A percentile compares a stretch with the other conserved stretches of the same genome.
Evolutionary conservation across 2,329 filamentous ascomycete species (phyloP).

Genomic region (Drechslera avenae): DNA sequence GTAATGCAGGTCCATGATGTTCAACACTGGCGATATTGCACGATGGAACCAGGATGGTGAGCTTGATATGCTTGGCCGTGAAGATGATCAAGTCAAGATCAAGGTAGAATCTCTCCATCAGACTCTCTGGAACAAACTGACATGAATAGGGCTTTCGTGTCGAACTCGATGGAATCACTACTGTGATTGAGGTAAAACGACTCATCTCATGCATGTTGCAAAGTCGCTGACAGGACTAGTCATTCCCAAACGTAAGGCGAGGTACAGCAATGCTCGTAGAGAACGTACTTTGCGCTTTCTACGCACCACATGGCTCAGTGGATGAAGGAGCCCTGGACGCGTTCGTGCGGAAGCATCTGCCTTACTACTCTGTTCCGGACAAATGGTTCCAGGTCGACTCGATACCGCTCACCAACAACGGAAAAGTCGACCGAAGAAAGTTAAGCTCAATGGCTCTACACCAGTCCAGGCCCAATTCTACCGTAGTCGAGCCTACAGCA

Average conservation of each 20-base stretch:
- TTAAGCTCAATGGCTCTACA: conserved; percentile 43
- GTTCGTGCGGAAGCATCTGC: conserved; percentile 52
- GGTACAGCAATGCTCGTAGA: conserved; percentile 57
- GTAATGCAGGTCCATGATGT: conserved; percentile 54
- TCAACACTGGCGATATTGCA: conserved; percentile 65
- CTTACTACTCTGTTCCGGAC: conserved; percentile 62
- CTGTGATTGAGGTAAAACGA: conserved; percentile 28
- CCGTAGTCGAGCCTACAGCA: not conserved
- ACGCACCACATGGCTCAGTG: conserved; percentile 46
- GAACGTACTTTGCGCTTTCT: conserved; percentile 58
- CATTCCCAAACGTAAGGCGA: conserved; percentile 53
- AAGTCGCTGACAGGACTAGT: conserved; percentile 26
- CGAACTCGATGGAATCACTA: conserved; percentile 62
- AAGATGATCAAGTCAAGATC: conserved; percentile 66
- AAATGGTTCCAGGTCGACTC: conserved; percentile 51
- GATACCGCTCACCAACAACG: conserved; percentile 60
- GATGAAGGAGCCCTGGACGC: conserved; percentile 45
- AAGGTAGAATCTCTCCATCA: conserved; percentile 42
- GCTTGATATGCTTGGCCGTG: conserved; percentile 61
- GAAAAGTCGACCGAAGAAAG: conserved; percentile 60
- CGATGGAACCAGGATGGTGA: conserved; percentile 60
- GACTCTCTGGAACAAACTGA: conserved; percentile 9
- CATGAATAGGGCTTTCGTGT: conserved; percentile 60
- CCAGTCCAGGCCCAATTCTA: conserved; percentile 6
- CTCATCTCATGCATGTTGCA: not conserved